Conservation (phyloP, 495 filamentous ascomycete species). For the Penicillium fimorum region DNA sequence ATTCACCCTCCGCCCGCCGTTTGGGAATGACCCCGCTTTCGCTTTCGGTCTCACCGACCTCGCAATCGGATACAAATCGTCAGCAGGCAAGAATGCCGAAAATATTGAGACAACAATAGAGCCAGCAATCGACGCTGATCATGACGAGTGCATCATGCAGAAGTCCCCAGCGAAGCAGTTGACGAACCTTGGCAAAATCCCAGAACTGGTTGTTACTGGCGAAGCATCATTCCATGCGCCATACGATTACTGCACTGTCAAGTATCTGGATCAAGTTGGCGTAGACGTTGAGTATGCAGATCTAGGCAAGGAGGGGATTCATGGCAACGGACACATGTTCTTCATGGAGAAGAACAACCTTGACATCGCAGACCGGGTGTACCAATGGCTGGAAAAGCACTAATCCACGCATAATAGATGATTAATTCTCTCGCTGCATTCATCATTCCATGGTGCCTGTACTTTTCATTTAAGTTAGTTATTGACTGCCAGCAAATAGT, state of each 20-base stretch:
- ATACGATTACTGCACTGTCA: conserved; percentile 29
- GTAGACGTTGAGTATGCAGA: conserved; percentile 22
- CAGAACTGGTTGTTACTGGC: conserved; percentile 22
- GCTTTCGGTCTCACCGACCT: conserved; percentile 34
- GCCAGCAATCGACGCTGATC: conserved; percentile 1
- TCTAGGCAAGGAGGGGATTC: conserved; percentile 25
- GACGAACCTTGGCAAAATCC: conserved; percentile 24
- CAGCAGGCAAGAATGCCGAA: conserved; percentile 7
- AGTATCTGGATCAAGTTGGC: conserved; percentile 27
- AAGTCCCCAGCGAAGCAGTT: conserved; percentile 21
- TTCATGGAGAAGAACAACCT: conserved; percentile 32
- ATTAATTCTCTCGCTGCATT: not conserved
- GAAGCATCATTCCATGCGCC: conserved; percentile 30
- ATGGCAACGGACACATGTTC: conserved; percentile 32
- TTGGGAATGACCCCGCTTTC: conserved; percentile 11
- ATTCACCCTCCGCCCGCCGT: conserved; percentile 17
- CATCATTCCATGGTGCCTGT: not conserved
- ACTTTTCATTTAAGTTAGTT: not conserved
- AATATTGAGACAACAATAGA: conserved; percentile 4
- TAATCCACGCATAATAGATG: not conserved
- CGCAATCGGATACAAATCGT: conserved; percentile 26
- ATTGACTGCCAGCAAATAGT: not conserved
- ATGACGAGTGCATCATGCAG: conserved; percentile 23
- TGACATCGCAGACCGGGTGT: conserved; percentile 22
- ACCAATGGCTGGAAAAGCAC: conserved; percentile 10